phyloP scores from a whole-genome alignment of 1,139 yeast species.

The Kodamaea suecica region DNA sequence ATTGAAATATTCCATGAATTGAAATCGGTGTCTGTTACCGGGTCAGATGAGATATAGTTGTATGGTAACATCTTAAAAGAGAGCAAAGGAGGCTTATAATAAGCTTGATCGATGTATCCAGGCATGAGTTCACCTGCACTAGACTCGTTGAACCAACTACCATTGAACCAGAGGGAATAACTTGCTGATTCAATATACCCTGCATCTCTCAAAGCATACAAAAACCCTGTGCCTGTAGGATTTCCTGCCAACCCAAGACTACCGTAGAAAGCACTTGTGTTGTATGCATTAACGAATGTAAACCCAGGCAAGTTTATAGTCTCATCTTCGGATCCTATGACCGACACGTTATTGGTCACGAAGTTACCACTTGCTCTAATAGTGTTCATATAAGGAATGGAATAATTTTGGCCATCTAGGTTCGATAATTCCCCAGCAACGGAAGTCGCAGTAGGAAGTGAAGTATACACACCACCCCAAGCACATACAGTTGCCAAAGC shows the following conservation, averaged over 20 bases:
- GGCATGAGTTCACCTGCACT: constrained; percentile 46
- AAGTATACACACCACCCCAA: constrained; percentile 23
- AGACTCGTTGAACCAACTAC: constrained; percentile 11
- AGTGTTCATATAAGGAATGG: constrained; percentile 29
- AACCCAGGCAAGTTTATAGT: constrained; percentile 20
- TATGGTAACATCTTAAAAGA: constrained; percentile 50
- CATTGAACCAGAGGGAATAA: constrained; percentile 53
- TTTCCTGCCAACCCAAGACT: constrained; percentile 55
- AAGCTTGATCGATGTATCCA: constrained; percentile 54
- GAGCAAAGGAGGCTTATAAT: constrained; percentile 45
- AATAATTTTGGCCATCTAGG: constrained; percentile 17
- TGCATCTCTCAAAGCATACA: constrained; percentile 30
- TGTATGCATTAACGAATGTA: constrained; percentile 28
- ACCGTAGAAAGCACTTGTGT: constrained; percentile 26
- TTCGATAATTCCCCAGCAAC: constrained; percentile 5
- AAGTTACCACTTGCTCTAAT: constrained; percentile 28
- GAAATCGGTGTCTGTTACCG: constrained; percentile 24
- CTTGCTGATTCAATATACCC: constrained; percentile 44
- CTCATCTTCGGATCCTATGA: constrained; percentile 16
- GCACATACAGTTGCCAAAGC: constrained; percentile 26
- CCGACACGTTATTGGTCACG: constrained; percentile 22
- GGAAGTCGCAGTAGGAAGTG: constrained; percentile 11
- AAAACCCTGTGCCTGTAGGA: constrained; percentile 36
- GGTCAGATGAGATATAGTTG: constrained; percentile 19
- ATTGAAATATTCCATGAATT: constrained; percentile 20